Conservation (phyloP, 1,284 basidiomycete species). For the Peniophora sp. region DNA sequence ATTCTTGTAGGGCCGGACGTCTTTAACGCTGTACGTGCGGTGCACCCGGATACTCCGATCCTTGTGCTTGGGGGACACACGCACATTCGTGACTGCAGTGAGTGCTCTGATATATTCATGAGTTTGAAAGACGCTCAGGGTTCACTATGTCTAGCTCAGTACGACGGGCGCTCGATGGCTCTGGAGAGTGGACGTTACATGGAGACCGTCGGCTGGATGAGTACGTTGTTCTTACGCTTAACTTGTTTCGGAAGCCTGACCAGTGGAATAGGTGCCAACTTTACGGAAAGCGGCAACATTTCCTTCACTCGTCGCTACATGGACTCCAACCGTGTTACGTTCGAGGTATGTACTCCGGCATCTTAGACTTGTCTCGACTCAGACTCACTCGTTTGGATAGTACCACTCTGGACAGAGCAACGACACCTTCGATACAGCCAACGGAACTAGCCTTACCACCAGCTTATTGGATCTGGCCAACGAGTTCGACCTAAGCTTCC, state of each 20-base stretch:
- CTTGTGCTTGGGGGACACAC: slow-evolving; percentile 76
- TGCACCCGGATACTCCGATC: slow-evolving; percentile 71
- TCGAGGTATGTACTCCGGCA: slow-evolving; percentile 35
- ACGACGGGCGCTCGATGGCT: slow-evolving; percentile 59
- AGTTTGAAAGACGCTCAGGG: neutral
- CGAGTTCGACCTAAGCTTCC: slow-evolving; percentile 43
- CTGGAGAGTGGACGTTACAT: slow-evolving; percentile 82
- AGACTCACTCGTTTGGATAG: slow-evolving; percentile 29
- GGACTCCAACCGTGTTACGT: slow-evolving; percentile 68
- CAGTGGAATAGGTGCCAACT: slow-evolving; percentile 39
- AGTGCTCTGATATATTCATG: slow-evolving; percentile 17
- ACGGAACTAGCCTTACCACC: slow-evolving; percentile 44
- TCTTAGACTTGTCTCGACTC: neutral
- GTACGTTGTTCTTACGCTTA: slow-evolving; percentile 23
- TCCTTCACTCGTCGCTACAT: slow-evolving; percentile 65
- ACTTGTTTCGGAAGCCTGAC: neutral
- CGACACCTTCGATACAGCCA: slow-evolving; percentile 45
- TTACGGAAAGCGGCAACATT: slow-evolving; percentile 43
- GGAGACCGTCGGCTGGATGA: slow-evolving; percentile 57
- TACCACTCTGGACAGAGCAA: slow-evolving; percentile 44
- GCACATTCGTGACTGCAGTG: slow-evolving; percentile 73
- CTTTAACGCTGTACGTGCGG: slow-evolving; percentile 66
- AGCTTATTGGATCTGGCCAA: slow-evolving; percentile 45
- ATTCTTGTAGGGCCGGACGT: slow-evolving; percentile 50
- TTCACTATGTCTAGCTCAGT: slow-evolving; percentile 23